Evolutionary conservation across 2,329 filamentous ascomycete genomes (phyloP).

Genomic region (Colletotrichum kahawae): DNA sequence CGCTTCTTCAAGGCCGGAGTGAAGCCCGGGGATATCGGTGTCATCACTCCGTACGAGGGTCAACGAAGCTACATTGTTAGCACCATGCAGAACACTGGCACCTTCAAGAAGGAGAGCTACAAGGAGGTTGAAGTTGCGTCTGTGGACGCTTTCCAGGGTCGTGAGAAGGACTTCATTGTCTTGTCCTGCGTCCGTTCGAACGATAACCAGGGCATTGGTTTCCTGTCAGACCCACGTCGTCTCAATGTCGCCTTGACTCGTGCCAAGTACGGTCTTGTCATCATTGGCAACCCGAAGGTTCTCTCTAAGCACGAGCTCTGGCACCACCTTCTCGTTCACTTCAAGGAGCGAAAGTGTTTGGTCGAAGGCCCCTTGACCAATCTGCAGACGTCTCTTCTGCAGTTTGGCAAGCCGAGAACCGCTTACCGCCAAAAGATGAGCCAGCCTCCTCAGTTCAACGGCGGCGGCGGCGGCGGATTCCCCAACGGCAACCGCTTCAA

Average conservation of each 20-base stretch:
- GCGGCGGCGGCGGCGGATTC: conserved; percentile 29
- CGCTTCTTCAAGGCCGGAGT: conserved; percentile 99
- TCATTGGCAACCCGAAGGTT: conserved; percentile 97
- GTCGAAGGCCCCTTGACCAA: conserved; percentile 96
- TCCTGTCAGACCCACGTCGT: conserved; percentile 95
- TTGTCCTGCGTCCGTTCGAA: conserved; percentile 98
- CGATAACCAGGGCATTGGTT: conserved; percentile 98
- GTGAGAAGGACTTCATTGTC: conserved; percentile 99
- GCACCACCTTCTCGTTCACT: conserved; percentile 94
- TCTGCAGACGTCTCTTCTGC: conserved; percentile 91
- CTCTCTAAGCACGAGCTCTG: conserved; percentile 97
- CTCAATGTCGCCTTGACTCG: conserved; percentile 96
- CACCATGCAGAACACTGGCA: conserved; percentile 98
- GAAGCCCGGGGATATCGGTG: conserved; percentile 91
- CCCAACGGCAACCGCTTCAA: conserved; percentile 30
- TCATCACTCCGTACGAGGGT: conserved; percentile 98
- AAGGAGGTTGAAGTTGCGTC: conserved; percentile 99
- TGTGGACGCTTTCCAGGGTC: conserved; percentile 97
- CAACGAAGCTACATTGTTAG: conserved; percentile 98
- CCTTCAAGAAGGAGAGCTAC: conserved; percentile 97
- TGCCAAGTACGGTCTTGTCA: conserved; percentile 95
- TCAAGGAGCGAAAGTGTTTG: conserved; percentile 95
- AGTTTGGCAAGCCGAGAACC: conserved; percentile 93
- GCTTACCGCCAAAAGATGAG: conserved; percentile 87
- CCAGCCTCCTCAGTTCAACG: conserved; percentile 73